Conservation (phyloP, 2,329 filamentous ascomycete species). For the Fusarium solani-melongenae region DNA sequence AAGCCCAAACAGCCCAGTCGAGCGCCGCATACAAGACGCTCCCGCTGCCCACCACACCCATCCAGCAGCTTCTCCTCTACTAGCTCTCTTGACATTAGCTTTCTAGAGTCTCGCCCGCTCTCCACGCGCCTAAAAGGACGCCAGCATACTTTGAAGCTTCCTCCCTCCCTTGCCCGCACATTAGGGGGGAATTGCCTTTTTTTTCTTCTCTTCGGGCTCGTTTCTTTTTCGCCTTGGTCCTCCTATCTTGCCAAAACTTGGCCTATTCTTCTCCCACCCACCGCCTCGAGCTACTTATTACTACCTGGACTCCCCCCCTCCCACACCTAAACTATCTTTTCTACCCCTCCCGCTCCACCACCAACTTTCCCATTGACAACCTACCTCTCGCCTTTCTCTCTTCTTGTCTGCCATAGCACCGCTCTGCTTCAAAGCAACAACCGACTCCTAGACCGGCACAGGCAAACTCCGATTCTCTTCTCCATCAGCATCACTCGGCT, state of each 20-base stretch:
- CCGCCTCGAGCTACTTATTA: constrained; percentile 38
- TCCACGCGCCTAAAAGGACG: constrained; percentile 26
- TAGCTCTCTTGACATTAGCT: constrained; percentile 39
- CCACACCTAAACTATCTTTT: constrained; percentile 35
- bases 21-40: constrained; percentile 36
- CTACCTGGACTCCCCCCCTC: constrained; percentile 43
- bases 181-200: constrained; percentile 37
- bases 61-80: constrained; percentile 20
- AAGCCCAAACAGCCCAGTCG: constrained; percentile 32
- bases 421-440: constrained; percentile 25
- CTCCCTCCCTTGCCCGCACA: constrained; percentile 28
- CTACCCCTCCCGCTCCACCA: constrained; percentile 45
- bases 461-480: constrained; percentile 7
- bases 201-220: background rate
- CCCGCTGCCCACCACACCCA: constrained; percentile 21
- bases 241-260: constrained; percentile 8
- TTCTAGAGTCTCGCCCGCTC: constrained; percentile 35
- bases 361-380: constrained; percentile 40
- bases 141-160: constrained; percentile 32
- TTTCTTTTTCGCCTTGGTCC: constrained; percentile 11
- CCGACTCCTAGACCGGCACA: constrained; percentile 12
- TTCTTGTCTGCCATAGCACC: constrained; percentile 31
- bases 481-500: constrained; percentile 11
- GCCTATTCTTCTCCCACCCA: constrained; percentile 28
- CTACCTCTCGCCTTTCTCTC: constrained; percentile 36